Evolutionary conservation across 2,329 filamentous ascomycete genomes (phyloP).

Genomic region (Neopestalotiopsis clavispora): DNA sequence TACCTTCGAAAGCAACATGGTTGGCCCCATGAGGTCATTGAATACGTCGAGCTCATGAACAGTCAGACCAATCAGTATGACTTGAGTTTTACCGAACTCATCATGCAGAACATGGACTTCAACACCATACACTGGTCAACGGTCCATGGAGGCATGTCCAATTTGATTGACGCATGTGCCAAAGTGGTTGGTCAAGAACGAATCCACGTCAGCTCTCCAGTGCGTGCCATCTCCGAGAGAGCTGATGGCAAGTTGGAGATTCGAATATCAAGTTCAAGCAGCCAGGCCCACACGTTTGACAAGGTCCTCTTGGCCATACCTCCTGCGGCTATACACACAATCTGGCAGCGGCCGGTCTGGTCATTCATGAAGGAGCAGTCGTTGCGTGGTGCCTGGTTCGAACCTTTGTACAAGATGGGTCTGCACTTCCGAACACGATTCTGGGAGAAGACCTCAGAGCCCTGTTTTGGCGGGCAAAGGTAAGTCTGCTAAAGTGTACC

Average conservation of each 20-base stretch:
- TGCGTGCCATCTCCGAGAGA: neutral
- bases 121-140: slow-evolving; percentile 18
- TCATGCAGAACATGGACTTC: slow-evolving; percentile 23
- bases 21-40: slow-evolving; percentile 23
- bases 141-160: slow-evolving; percentile 18
- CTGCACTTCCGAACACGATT: slow-evolving; percentile 23
- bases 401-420: slow-evolving; percentile 25
- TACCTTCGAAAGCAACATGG: slow-evolving; percentile 14
- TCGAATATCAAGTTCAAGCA: too few relatives aligned
- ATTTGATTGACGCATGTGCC: neutral
- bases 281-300: neutral
- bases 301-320: neutral
- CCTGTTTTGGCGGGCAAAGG: slow-evolving; percentile 22
- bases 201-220: neutral
- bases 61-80: slow-evolving; percentile 23
- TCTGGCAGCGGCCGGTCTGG: slow-evolving; percentile 18
- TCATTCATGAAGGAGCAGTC: slow-evolving; percentile 23
- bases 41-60: slow-evolving; percentile 21
- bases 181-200: neutral
- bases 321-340: neutral
- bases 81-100: slow-evolving; percentile 21
- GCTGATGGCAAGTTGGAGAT: neutral
- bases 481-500: too few relatives aligned
- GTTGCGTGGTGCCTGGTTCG: slow-evolving; percentile 6
- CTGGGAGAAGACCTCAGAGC: slow-evolving; percentile 20